Evolutionary conservation across 2,329 filamentous ascomycete species (phyloP).

Genomic region (Fusarium sororula): DNA sequence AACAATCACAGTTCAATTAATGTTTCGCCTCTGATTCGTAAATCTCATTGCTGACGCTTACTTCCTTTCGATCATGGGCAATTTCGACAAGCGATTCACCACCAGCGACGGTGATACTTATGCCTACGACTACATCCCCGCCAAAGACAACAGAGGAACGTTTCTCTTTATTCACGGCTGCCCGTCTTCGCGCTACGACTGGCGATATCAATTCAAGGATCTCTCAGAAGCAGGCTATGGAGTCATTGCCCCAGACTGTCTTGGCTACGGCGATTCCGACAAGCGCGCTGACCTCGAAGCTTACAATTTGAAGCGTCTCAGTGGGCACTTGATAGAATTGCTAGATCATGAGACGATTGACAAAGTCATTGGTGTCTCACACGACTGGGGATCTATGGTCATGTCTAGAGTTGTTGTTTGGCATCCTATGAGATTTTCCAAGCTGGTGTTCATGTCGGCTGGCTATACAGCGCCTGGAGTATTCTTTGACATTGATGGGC

Average conservation of each 20-base stretch:
- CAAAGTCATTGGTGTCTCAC: slow-evolving; percentile 20
- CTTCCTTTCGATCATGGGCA: not conserved
- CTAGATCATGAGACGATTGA: slow-evolving; percentile 16
- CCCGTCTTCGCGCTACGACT: slow-evolving; percentile 30
- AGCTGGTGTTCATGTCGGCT: slow-evolving; percentile 6
- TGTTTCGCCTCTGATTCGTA: not conserved
- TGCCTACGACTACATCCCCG: slow-evolving; percentile 16
- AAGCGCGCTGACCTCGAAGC: slow-evolving; percentile 11
- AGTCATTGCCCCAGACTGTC: slow-evolving; percentile 28
- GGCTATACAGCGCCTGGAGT: slow-evolving; percentile 16
- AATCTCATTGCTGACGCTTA: not conserved
- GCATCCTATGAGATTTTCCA: slow-evolving; percentile 12
- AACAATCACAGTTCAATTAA: not conserved
- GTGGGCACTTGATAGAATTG: slow-evolving; percentile 19
- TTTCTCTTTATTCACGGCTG: slow-evolving; percentile 35
- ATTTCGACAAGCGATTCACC: not conserved
- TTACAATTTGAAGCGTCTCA: slow-evolving; percentile 20
- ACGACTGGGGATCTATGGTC: slow-evolving; percentile 31
- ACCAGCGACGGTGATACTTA: not conserved
- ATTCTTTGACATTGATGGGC: slow-evolving; percentile 20
- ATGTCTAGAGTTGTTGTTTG: slow-evolving; percentile 20
- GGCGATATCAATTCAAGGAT: slow-evolving; percentile 20
- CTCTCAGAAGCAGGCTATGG: slow-evolving; percentile 27
- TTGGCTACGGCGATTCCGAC: slow-evolving; percentile 35
- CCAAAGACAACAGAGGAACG: not conserved